Base-by-base conservation (phyloP, 306 rosid species). In the Dryas alaskensis region DNA sequence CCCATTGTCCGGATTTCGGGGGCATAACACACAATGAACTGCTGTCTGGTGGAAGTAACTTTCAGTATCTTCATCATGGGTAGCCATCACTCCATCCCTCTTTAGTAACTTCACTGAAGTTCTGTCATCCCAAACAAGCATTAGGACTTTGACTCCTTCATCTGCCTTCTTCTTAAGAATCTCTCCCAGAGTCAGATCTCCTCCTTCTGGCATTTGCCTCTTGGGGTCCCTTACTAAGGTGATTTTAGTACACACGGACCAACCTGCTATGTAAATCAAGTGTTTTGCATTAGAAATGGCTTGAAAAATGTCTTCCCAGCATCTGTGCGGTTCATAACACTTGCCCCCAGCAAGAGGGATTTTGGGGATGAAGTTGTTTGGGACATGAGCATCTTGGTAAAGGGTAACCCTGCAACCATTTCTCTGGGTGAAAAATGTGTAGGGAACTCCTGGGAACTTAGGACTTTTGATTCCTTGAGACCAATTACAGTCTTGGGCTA, bases 121-220 rank as follows among this genome's bases (percentile, higher is more conserved):
- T 73, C 80, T 77, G 66, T 86, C 89, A 67, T 86, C 87, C 87
- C 89, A 83, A 22, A 86, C 89, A 75, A 86, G 87, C 87, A 86
- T 86, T 48, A 86, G 44, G 37, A 86, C 83, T 14, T 50, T 62
- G 12, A 86, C 80, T 60, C 89, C 89, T 80, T 86, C 85, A 43
- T 42, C 69, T 8, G 87, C 89, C 83, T 86, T 86, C 66, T 55
- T 75, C 55, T 31, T 78, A 12, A 86, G 89, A 74, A 86, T 79
- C 74, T 86, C 81, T 13, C 89, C 87, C 2, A 83, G 81, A 14
- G 77, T 82, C 80, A 80, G 14, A 48, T 86, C 73, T 19, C 77
- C 79, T 13, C 76, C 81, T 63, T 54, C 76, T 7, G 43, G 55
- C 59, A 51, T 86, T 69, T 65, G 63, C 68, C 83, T 78, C 67